Conservation (phyloP, 2,329 filamentous ascomycete species). For the Aspergillus brunneoviolaceus region DNA sequence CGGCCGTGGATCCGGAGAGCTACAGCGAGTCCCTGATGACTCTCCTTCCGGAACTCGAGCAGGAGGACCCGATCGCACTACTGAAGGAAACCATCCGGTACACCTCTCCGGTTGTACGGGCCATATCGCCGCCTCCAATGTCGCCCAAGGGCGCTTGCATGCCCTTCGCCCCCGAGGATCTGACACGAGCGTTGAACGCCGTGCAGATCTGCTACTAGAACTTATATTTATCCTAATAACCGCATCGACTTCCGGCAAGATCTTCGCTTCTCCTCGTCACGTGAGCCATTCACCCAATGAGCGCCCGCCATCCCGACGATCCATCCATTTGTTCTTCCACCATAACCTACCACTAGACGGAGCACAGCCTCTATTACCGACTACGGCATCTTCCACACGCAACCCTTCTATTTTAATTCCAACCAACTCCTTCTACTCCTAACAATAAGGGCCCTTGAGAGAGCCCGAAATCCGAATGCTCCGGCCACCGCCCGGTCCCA, state of each 20-base stretch:
- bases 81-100: slow-evolving; percentile 35
- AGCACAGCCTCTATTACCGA: not conserved
- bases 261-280: slow-evolving; percentile 8
- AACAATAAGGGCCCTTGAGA: not conserved
- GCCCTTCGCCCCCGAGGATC: slow-evolving; percentile 37
- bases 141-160: slow-evolving; percentile 27
- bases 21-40: slow-evolving; percentile 38
- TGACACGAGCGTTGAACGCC: slow-evolving; percentile 39
- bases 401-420: not conserved
- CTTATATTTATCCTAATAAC: slow-evolving; percentile 2
- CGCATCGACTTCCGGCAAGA: slow-evolving; percentile 12
- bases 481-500: not conserved
- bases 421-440: not conserved
- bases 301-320: not conserved
- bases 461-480: not conserved
- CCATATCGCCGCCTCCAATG: slow-evolving; percentile 25
- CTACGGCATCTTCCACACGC: not conserved
- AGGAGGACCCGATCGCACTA: slow-evolving; percentile 29
- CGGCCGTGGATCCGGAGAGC: slow-evolving; percentile 36
- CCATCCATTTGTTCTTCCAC: not conserved
- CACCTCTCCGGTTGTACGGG: slow-evolving; percentile 31
- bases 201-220: slow-evolving; percentile 32
- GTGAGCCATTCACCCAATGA: not conserved
- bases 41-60: slow-evolving; percentile 29
- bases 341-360: not conserved